Evolutionary conservation across 345 rosid species (phyloP).

Genomic region (Salix dunnii): DNA sequence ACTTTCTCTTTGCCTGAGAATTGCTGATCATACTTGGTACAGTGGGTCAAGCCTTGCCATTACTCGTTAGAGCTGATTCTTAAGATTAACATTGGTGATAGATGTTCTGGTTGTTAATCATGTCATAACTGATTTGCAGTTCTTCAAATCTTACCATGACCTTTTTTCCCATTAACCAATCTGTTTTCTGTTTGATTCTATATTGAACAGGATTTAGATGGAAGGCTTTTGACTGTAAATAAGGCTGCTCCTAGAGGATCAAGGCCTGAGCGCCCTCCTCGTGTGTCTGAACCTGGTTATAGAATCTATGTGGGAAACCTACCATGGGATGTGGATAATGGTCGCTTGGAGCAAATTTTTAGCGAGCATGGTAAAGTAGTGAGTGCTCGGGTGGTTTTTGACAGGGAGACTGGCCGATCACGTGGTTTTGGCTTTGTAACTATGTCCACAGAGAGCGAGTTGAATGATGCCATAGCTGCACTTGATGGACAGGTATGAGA

Average conservation of each 20-base stretch:
- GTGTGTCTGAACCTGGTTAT: conserved; percentile 42
- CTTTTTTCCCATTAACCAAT: background rate
- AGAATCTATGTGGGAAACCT: conserved; percentile 82
- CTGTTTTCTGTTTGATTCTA: conserved; percentile 2
- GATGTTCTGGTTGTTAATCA: background rate
- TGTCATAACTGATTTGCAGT: background rate
- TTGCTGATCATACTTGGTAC: background rate
- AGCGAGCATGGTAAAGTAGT: conserved; percentile 88
- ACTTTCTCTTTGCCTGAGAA: background rate
- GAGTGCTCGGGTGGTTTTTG: conserved; percentile 71
- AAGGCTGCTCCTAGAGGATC: conserved; percentile 88
- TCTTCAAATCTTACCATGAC: background rate
- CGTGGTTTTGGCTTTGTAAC: conserved; percentile 95
- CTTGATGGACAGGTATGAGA: conserved; percentile 82
- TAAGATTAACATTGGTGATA: background rate
- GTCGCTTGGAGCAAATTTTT: conserved; percentile 73
- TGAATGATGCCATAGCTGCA: conserved; percentile 85
- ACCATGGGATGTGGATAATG: conserved; percentile 76
- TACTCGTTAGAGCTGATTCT: background rate
- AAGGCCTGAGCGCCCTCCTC: conserved; percentile 58
- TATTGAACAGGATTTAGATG: conserved; percentile 57
- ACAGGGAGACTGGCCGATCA: conserved; percentile 87
- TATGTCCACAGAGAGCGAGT: conserved; percentile 68
- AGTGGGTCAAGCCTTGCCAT: background rate
- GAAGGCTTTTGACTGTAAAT: conserved; percentile 73